Evolutionary conservation across 306 rosid genomes (phyloP).

Genomic region (Prunus kanzakura): DNA sequence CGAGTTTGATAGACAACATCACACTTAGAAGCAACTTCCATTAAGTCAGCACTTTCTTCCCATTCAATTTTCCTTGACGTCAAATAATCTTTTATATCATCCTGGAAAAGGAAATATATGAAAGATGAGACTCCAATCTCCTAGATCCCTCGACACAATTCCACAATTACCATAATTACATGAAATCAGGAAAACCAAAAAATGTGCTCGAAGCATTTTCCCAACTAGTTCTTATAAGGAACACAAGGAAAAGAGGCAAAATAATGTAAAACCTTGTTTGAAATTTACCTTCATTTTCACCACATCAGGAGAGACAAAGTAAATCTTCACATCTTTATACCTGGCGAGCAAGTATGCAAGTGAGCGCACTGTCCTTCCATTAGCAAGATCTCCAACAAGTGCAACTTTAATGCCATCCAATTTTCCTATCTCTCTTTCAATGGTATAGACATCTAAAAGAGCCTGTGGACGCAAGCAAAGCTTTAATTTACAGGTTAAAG

Average conservation of each 20-base stretch:
- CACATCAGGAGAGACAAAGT: conserved; percentile 73
- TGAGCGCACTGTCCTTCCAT: conserved; percentile 88
- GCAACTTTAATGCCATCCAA: conserved; percentile 76
- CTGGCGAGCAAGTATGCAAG: conserved; percentile 82
- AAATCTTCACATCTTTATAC: conserved; percentile 67
- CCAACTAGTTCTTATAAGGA: neutral
- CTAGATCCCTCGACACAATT: neutral
- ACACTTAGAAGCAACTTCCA: conserved; percentile 78
- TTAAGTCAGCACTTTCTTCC: conserved; percentile 85
- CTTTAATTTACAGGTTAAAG: neutral
- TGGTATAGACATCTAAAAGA: conserved; percentile 76
- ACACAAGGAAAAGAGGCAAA: neutral
- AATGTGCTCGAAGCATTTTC: neutral
- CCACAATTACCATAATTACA: neutral
- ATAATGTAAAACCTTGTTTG: neutral
- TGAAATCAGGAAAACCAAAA: neutral
- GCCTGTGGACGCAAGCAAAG: conserved; percentile 41
- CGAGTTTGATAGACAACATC: conserved; percentile 93
- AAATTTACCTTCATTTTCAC: conserved; percentile 79
- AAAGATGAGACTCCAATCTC: neutral
- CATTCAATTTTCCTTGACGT: conserved; percentile 61
- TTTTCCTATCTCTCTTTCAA: conserved; percentile 75
- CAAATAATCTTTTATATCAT: conserved; percentile 79
- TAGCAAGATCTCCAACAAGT: conserved; percentile 87
- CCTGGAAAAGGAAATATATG: conserved; percentile 38